These are phyloP conservation scores for Straminergon stramineum DNA, from an alignment of 225 moss, liverwort and hornwort genomes.

Conservation along the genomic window DNA sequence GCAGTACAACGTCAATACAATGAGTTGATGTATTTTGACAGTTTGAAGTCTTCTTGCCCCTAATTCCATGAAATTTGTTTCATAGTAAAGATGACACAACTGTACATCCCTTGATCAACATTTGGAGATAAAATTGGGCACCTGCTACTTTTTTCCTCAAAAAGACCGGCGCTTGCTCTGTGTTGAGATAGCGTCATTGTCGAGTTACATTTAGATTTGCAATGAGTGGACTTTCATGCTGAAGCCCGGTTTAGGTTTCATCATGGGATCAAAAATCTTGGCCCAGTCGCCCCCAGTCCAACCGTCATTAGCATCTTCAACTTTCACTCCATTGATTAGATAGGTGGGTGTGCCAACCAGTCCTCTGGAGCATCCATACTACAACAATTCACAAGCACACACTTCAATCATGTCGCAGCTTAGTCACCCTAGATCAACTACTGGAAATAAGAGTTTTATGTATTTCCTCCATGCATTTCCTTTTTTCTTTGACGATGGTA, in stretches of 20 bases:
- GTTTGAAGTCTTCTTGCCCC: not conserved
- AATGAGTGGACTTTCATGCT: not conserved
- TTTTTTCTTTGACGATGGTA: not conserved
- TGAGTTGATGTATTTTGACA: not conserved
- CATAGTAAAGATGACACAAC: not conserved
- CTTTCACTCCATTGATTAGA: constrained; percentile 51
- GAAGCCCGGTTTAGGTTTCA: not conserved
- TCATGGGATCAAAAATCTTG: constrained; percentile 50
- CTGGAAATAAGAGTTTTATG: not conserved
- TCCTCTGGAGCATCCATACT: constrained; percentile 81
- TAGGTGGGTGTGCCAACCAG: constrained; percentile 64
- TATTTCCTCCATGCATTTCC: not conserved
- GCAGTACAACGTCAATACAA: not conserved
- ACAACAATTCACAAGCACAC: not conserved
- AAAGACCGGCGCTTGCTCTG: not conserved
- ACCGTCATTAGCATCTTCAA: constrained; percentile 36
- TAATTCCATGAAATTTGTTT: not conserved
- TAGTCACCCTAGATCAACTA: not conserved
- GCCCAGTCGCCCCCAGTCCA: constrained; percentile 66
- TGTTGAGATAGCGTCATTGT: not conserved
- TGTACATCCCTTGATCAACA: not conserved
- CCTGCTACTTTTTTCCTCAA: not conserved
- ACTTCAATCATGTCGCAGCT: not conserved
- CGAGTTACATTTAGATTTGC: not conserved
- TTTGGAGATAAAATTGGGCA: not conserved